Evolutionary conservation across 495 filamentous ascomycete species (phyloP), one percentile per base, ranked within the genome.

Genomic region (Hapsidospora chrysogenum): DNA sequence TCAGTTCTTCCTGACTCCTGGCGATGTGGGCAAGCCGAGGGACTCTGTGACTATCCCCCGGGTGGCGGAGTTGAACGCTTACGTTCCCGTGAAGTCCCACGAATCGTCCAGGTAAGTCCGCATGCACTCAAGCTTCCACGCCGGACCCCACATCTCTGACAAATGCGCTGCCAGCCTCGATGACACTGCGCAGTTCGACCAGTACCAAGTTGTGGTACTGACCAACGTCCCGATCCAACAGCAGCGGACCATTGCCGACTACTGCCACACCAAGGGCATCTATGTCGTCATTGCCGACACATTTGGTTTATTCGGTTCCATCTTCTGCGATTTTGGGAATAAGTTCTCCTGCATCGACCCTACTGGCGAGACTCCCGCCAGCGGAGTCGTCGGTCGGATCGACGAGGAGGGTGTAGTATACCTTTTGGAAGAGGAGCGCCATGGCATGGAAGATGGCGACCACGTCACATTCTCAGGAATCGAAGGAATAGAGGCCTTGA

Each of bases 271-370:
- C 38, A 86, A 94, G 48, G 78, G 81, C 35, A 95, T 96, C 40
- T 92, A 81, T 48, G 53, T 96, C 31, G 78, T 95, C 23, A 73
- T 83, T 30, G 68, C 83, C 11, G 84, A 93, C 47, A 92, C 79
- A 2, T 92, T 80, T 43, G 92, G 92, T 35, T 65, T 99, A 21
- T 99, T 99, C 56, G 92, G 92, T 15, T 76, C 76, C 39, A 79
- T 99, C 40, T 99, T 96, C 64, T 94, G 87, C 48, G 92, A 99
- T 49, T 96, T 95, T 50, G 92, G 92, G 41, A 74, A 89, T 52
- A 78, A 89, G 34, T 96, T 96, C 53, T 78, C 80, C 7, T 67
- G 85, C 25, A 76, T 84, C 35, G 92, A 99, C 52, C 60, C 86
- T 9, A 95, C 80, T 9, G 92, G 92, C 40, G 92, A 99, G 56